Conservation (phyloP, 345 rosid species). For the Euphorbia pulcherrima region DNA sequence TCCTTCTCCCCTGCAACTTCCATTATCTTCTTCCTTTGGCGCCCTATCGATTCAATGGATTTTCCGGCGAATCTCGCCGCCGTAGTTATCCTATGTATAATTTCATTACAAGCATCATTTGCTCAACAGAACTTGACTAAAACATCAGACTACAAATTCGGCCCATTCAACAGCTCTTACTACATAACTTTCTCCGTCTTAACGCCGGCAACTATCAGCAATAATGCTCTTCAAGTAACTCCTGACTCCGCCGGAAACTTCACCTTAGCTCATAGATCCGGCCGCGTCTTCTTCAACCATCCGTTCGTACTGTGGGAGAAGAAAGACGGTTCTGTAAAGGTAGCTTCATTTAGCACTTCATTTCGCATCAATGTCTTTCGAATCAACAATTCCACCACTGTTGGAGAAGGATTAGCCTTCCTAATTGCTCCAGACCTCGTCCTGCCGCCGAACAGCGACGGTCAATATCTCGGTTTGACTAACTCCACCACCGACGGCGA, state of each 20-base stretch:
- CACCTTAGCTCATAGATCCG: constrained; percentile 31
- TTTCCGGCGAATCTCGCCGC: neutral
- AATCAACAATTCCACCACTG: constrained; percentile 7
- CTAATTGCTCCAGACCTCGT: constrained; percentile 38
- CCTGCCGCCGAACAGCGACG: constrained; percentile 35
- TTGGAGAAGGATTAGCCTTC: constrained; percentile 51
- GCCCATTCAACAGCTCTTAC: constrained; percentile 32
- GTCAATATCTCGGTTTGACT: constrained; percentile 49
- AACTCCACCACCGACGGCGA: constrained; percentile 45
- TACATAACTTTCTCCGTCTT: constrained; percentile 16
- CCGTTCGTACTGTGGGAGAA: constrained; percentile 39
- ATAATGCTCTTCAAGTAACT: constrained; percentile 45
- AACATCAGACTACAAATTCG: constrained; percentile 12
- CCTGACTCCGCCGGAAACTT: constrained; percentile 37
- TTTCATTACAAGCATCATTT: neutral
- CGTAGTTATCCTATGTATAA: neutral
- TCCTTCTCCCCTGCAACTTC: too few species aligned
- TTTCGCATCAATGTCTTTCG: constrained; percentile 43
- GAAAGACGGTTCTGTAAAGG: neutral
- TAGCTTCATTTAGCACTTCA: constrained; percentile 54
- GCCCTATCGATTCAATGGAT: neutral
- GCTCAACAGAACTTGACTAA: neutral
- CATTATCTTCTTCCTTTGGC: too few species aligned
- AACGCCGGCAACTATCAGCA: constrained; percentile 31
- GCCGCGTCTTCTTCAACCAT: constrained; percentile 34